Percentiles rank a stretch among this genome's conserved stretches.
Evolutionary conservation across 2,329 filamentous ascomycete species (phyloP).

Genomic region (Sclerotinia glacialis): DNA sequence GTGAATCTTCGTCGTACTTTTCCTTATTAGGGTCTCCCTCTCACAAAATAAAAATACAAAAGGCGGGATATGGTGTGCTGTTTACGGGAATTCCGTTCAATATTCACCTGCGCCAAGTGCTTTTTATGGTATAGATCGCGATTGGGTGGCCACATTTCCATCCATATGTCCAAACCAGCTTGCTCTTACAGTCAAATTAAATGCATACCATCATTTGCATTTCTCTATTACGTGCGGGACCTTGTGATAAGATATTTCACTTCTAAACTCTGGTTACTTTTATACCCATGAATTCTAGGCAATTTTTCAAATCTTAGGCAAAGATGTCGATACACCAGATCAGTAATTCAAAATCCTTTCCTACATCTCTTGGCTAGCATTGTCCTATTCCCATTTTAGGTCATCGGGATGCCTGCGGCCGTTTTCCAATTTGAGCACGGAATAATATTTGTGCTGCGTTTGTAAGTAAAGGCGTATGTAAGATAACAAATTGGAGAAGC

Average conservation of each 20-base stretch:
- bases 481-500: neutral
- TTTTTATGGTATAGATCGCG: neutral
- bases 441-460: neutral
- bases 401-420: neutral
- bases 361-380: neutral
- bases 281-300: neutral
- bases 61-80: neutral
- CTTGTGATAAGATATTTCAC: neutral
- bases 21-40: neutral
- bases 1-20: neutral
- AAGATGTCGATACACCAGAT: neutral
- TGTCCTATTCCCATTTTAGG: neutral
- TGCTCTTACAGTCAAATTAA: neutral
- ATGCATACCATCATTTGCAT: neutral
- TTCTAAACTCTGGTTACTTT: neutral
- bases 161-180: neutral
- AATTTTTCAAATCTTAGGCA: neutral
- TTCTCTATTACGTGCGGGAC: neutral
- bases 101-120: neutral
- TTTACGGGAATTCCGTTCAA: neutral
- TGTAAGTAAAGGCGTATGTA: neutral
- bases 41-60: neutral
- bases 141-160: neutral
- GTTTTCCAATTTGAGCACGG: neutral
- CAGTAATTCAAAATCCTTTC: neutral